Evolutionary conservation across 129 eudicot species (phyloP).

Genomic region (Flaveria brownii): DNA sequence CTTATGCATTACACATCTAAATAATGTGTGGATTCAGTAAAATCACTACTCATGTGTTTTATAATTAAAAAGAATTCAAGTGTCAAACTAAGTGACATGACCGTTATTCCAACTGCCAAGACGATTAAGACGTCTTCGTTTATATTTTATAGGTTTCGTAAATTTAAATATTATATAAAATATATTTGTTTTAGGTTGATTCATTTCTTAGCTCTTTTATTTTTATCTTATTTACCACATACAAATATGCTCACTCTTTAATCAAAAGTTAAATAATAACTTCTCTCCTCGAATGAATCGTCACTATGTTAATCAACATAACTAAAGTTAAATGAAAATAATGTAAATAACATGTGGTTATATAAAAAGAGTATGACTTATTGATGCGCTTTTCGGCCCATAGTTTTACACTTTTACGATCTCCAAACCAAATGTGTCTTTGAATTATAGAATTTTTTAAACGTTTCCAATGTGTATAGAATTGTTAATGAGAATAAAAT

Average conservation of each 20-base stretch:
- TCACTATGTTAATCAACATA: not conserved
- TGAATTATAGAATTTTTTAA: not conserved
- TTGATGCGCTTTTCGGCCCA: not conserved
- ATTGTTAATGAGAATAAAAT: slow-evolving; percentile 6
- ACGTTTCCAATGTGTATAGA: not conserved
- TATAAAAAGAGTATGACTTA: not conserved
- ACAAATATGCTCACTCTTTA: too few species aligned
- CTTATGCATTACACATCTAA: too few species aligned
- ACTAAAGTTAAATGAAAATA: not conserved
- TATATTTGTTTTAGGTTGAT: not conserved
- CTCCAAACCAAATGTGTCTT: not conserved
- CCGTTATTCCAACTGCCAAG: not conserved
- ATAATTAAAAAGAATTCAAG: not conserved
- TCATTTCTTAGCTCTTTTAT: too few species aligned
- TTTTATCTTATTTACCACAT: too few species aligned
- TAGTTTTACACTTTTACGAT: not conserved
- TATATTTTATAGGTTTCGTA: not conserved
- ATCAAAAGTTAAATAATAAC: too few species aligned
- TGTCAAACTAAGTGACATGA: not conserved
- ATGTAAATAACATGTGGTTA: not conserved
- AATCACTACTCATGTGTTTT: too few species aligned
- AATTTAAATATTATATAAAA: not conserved
- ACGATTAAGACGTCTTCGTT: not conserved
- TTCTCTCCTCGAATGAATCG: not conserved
- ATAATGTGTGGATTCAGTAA: too few species aligned